These are phyloP conservation scores for Euphorbia schlechtendalii DNA, from an alignment of 441 rosid species.

Conservation along the genomic window DNA sequence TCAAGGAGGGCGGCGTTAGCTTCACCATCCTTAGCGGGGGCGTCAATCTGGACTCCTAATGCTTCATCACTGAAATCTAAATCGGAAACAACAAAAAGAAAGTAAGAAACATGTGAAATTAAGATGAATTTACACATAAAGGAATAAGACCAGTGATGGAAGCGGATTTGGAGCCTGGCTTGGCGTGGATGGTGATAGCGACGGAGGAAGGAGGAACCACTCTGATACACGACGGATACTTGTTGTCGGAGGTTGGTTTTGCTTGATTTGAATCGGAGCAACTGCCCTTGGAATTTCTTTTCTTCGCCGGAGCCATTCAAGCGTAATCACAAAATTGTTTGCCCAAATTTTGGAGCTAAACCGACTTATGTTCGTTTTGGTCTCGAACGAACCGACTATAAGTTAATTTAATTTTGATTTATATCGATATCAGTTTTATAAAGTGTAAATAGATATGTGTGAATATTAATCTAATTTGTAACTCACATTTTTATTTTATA, in stretches of 20 bases:
- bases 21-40: slow-evolving; percentile 87
- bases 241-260: slow-evolving; percentile 7
- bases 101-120: neutral
- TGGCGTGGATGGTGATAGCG: slow-evolving; percentile 84
- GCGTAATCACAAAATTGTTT: too few relatives aligned
- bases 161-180: slow-evolving; percentile 85
- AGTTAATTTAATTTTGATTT: too few relatives aligned
- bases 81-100: neutral
- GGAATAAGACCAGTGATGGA: slow-evolving; percentile 59
- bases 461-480: too few relatives aligned
- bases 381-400: too few relatives aligned
- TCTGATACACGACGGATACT: slow-evolving; percentile 57
- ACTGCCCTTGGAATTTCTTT: slow-evolving; percentile 45
- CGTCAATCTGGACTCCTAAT: slow-evolving; percentile 83
- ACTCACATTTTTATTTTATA: too few relatives aligned
- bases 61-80: slow-evolving; percentile 76
- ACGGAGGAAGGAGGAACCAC: slow-evolving; percentile 60
- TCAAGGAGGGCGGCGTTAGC: slow-evolving; percentile 89
- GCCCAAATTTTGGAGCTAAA: too few relatives aligned
- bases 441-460: too few relatives aligned
- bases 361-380: too few relatives aligned
- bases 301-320: slow-evolving; percentile 60
- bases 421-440: too few relatives aligned
- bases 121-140: neutral
- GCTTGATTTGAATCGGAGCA: slow-evolving; percentile 34